phyloP scores from a whole-genome alignment of 768 basidiomycete genomes.

The Boletus huronensis region DNA sequence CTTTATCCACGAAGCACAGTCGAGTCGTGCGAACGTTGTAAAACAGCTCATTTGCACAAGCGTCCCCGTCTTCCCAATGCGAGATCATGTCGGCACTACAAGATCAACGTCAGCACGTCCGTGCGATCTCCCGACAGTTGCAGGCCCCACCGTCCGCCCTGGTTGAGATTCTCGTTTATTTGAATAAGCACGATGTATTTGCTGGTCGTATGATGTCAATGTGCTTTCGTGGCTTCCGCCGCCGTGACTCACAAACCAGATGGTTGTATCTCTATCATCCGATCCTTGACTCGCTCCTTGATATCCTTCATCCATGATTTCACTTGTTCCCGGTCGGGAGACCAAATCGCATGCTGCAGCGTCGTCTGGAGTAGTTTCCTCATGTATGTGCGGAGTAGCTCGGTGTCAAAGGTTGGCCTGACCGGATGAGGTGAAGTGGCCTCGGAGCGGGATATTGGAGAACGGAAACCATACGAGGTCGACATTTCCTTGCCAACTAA shows the following conservation, averaged over 20 bases:
- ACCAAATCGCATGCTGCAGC: slow-evolving; percentile 61
- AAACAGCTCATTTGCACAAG: slow-evolving; percentile 74
- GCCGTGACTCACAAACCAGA: slow-evolving; percentile 66
- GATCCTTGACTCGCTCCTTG: slow-evolving; percentile 77
- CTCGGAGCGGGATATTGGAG: slow-evolving; percentile 57
- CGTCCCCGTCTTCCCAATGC: slow-evolving; percentile 87
- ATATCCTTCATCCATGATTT: slow-evolving; percentile 82
- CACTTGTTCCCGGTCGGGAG: slow-evolving; percentile 65
- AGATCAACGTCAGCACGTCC: slow-evolving; percentile 4
- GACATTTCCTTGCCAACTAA: slow-evolving; percentile 18
- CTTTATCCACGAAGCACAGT: slow-evolving; percentile 5
- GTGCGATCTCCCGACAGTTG: background rate
- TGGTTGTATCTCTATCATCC: slow-evolving; percentile 82
- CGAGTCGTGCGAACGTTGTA: slow-evolving; percentile 55
- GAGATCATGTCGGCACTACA: slow-evolving; percentile 74
- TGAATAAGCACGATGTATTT: slow-evolving; percentile 88
- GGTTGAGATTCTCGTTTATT: slow-evolving; percentile 79
- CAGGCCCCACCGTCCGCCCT: slow-evolving; percentile 70
- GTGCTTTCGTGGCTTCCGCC: background rate
- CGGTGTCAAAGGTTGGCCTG: slow-evolving; percentile 63
- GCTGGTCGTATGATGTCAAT: slow-evolving; percentile 38
- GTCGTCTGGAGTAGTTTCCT: slow-evolving; percentile 75
- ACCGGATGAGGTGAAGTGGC: slow-evolving; percentile 47
- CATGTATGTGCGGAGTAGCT: slow-evolving; percentile 72
- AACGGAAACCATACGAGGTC: slow-evolving; percentile 46